phyloP scores from a whole-genome alignment of 2,329 filamentous ascomycete species.

The Colletotrichum orchidophilum region DNA sequence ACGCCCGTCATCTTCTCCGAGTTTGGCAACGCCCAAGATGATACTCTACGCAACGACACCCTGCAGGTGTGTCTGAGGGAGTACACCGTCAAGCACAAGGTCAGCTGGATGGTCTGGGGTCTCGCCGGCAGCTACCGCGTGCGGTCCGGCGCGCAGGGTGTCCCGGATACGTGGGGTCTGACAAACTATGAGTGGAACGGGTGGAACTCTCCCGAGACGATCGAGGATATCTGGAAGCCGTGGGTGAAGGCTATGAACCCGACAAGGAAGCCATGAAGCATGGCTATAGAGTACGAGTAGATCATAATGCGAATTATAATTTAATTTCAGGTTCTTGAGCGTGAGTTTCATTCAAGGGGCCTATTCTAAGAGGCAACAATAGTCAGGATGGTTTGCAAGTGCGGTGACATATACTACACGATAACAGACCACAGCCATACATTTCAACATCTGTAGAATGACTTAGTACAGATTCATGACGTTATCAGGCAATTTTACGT shows the following conservation, averaged over 20 bases:
- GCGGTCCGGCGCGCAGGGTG: conserved; percentile 53
- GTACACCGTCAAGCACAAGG: conserved; percentile 53
- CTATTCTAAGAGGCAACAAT: no score
- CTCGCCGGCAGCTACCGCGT: conserved; percentile 61
- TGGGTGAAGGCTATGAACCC: conserved; percentile 55
- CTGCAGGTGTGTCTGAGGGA: conserved; percentile 56
- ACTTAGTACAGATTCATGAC: no score
- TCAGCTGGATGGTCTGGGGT: conserved; percentile 62
- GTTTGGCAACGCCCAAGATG: conserved; percentile 57
- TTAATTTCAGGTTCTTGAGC: not conserved
- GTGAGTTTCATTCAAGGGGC: not conserved
- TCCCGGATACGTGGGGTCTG: conserved; percentile 59
- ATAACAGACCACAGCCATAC: no score
- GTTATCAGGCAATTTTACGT: not conserved
- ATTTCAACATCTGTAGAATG: no score
- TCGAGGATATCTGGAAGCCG: conserved; percentile 60
- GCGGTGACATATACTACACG: no score
- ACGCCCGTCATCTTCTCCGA: conserved; percentile 59
- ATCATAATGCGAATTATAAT: not conserved
- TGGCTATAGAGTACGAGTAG: not conserved
- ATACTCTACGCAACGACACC: conserved; percentile 42
- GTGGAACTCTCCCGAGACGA: conserved; percentile 54
- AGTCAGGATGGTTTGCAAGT: no score
- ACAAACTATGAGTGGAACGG: conserved; percentile 56
- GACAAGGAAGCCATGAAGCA: conserved; percentile 43